Evolutionary conservation across 495 filamentous ascomycete genomes (phyloP).

Genomic region (Neurospora sp.): DNA sequence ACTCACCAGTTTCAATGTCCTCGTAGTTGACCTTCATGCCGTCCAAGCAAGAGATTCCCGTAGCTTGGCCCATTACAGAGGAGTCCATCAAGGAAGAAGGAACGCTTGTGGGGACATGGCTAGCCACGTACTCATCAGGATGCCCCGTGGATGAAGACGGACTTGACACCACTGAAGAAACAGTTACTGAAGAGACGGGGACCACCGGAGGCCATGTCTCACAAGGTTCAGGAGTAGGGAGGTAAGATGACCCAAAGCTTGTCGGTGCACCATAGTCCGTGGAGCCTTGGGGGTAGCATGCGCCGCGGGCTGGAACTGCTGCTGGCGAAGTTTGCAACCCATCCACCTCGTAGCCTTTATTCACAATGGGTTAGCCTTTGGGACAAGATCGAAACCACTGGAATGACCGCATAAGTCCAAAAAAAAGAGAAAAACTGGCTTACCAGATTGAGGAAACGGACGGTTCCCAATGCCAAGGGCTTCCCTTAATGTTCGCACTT

Average conservation of each 20-base stretch:
- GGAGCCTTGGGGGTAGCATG: slow-evolving; percentile 6
- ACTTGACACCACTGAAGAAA: slow-evolving; percentile 31
- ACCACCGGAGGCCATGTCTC: slow-evolving; percentile 25
- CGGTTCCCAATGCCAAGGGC: slow-evolving; percentile 15
- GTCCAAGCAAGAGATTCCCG: slow-evolving; percentile 10
- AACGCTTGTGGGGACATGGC: slow-evolving; percentile 29
- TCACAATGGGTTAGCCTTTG: slow-evolving; percentile 14
- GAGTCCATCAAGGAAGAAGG: slow-evolving; percentile 26
- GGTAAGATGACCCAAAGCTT: slow-evolving; percentile 18
- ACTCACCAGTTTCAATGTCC: slow-evolving; percentile 17
- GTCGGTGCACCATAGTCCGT: slow-evolving; percentile 10
- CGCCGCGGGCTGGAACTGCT: slow-evolving; percentile 7
- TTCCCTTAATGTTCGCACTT: slow-evolving; percentile 23
- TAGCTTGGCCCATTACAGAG: slow-evolving; percentile 12
- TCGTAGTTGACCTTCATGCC: slow-evolving; percentile 12
- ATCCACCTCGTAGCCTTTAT: slow-evolving; percentile 12
- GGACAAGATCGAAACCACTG: slow-evolving; percentile 10
- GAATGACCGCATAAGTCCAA: not conserved
- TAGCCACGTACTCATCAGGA: slow-evolving; percentile 27
- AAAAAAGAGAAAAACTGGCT: slow-evolving; percentile 3
- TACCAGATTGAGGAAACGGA: slow-evolving; percentile 14
- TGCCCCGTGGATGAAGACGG: slow-evolving; percentile 29
- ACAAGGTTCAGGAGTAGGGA: slow-evolving; percentile 24
- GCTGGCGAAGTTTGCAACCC: slow-evolving; percentile 3
- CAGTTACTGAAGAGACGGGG: slow-evolving; percentile 14